Base-by-base conservation (phyloP, 1,139 yeast species). In the Taphrina betulina region DNA sequence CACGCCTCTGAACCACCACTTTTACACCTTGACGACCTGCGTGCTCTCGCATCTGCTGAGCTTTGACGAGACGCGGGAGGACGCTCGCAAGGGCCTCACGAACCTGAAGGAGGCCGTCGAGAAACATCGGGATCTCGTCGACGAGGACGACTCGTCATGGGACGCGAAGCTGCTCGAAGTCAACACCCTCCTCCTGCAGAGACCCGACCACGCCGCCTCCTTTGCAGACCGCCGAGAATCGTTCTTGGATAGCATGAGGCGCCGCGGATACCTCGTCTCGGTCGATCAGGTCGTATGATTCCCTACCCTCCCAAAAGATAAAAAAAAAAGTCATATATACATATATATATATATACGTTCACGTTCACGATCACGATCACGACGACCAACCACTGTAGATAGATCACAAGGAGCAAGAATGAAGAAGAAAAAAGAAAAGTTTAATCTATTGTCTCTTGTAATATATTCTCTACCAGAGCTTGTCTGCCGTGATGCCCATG, bases 1-100 rank as follows among this genome's bases (percentile, higher is more conserved):
- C 28, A 53, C 63, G 22, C 63, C 64, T 5, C 54, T 61, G 22
- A 60, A 45, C 33, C 62, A 62, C 24, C 66, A 63, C 46, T 62
- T 62, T 36, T 58, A 61, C 22, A 61, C 59, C 33, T 57, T 63
- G 14, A 58, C 64, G 19, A 55, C 56, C 7, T 44, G 57, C 19
- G 62, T 63, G 19, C 44, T 63, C 20, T 54, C 61, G 10, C 57
- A 57, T 34, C 54, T 63, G 33, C 52, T 59, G 28, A 58, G 59
- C 26, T 35, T 58, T 12, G 59, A 54, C 35, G 65, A 59, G 36
- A 36, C 59, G 8, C 43, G 58, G 35, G 58, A 59, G 8, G 63
- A 60, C 17, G 64, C 64, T 8, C 38, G 58, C 17, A 44, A 37
- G 14, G 57, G 56, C n/a, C 48, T 56, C 16, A 37, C 22, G 17